Conservation (phyloP, 805 yeast species). For the Myxozyma neglecta region DNA sequence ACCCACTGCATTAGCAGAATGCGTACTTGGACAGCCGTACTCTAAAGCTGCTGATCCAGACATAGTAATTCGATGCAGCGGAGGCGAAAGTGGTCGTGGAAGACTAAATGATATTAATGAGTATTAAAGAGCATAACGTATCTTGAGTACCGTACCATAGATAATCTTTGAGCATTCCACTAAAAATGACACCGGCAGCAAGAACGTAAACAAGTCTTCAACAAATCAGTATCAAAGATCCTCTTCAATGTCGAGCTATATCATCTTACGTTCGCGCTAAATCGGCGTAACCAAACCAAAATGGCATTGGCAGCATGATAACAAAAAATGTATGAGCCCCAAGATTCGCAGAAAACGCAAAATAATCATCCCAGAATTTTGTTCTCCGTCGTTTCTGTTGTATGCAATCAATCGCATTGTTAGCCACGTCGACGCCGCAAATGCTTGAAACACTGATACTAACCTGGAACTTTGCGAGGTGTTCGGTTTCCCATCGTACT, state of each 20-base stretch:
- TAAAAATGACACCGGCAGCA: constrained; percentile 54
- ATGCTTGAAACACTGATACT: neutral
- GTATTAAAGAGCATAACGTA: neutral
- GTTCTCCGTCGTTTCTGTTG: constrained; percentile 42
- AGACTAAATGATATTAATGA: constrained; percentile 39
- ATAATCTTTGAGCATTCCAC: constrained; percentile 79
- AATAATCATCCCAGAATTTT: constrained; percentile 64
- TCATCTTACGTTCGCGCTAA: constrained; percentile 53
- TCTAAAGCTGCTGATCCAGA: constrained; percentile 88
- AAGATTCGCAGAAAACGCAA: constrained; percentile 82
- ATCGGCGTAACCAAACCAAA: constrained; percentile 70
- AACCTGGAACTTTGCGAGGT: constrained; percentile 1
- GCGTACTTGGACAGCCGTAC: constrained; percentile 93
- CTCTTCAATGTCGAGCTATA: neutral
- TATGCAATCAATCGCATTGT: too few relatives aligned
- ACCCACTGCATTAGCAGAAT: constrained; percentile 90
- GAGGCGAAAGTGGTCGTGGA: constrained; percentile 92
- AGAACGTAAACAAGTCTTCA: constrained; percentile 54
- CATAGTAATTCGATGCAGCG: constrained; percentile 84
- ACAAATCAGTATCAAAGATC: neutral
- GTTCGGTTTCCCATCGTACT: constrained; percentile 63
- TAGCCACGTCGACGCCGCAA: neutral
- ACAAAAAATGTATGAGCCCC: constrained; percentile 96
- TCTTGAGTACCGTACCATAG: constrained; percentile 49
- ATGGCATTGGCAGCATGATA: constrained; percentile 77